phyloP scores from a whole-genome alignment of 495 filamentous ascomycete species.

The Penicillium flavigenum region DNA sequence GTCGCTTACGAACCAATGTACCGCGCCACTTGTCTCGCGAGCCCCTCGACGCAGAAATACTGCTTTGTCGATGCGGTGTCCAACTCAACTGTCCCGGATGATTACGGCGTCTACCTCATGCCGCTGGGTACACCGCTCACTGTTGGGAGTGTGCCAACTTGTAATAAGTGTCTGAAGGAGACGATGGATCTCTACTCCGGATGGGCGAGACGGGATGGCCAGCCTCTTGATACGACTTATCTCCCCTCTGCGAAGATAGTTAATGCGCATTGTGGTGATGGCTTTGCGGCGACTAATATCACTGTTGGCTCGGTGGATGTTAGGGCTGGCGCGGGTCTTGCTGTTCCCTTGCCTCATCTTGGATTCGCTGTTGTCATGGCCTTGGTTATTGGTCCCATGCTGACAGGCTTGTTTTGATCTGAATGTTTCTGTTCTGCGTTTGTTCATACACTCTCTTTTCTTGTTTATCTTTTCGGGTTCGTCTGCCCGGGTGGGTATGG shows the following conservation, averaged over 20 bases:
- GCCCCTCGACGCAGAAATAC: slow-evolving; percentile 39
- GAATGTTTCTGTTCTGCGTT: neutral
- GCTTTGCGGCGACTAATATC: slow-evolving; percentile 61
- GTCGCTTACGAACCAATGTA: slow-evolving; percentile 73
- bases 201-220: slow-evolving; percentile 57
- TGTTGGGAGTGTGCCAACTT: slow-evolving; percentile 61
- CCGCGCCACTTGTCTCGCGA: slow-evolving; percentile 72
- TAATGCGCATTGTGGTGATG: slow-evolving; percentile 61
- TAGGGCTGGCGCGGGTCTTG: slow-evolving; percentile 18
- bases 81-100: slow-evolving; percentile 63
- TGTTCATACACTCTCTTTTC: slow-evolving; percentile 14
- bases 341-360: slow-evolving; percentile 4
- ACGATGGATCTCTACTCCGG: slow-evolving; percentile 69
- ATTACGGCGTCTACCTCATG: slow-evolving; percentile 79
- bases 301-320: slow-evolving; percentile 37
- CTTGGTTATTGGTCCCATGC: neutral
- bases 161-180: slow-evolving; percentile 63
- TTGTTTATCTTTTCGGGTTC: slow-evolving; percentile 10
- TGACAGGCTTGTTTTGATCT: neutral
- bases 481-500: slow-evolving; percentile 11
- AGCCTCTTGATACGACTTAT: slow-evolving; percentile 61
- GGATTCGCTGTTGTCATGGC: neutral
- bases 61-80: slow-evolving; percentile 83
- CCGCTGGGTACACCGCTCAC: slow-evolving; percentile 73
- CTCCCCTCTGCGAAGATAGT: slow-evolving; percentile 61